Evolutionary conservation across 306 rosid genomes (phyloP), one percentile per base, ranked within the genome.

Genomic region (Vachellia pachyceras): DNA sequence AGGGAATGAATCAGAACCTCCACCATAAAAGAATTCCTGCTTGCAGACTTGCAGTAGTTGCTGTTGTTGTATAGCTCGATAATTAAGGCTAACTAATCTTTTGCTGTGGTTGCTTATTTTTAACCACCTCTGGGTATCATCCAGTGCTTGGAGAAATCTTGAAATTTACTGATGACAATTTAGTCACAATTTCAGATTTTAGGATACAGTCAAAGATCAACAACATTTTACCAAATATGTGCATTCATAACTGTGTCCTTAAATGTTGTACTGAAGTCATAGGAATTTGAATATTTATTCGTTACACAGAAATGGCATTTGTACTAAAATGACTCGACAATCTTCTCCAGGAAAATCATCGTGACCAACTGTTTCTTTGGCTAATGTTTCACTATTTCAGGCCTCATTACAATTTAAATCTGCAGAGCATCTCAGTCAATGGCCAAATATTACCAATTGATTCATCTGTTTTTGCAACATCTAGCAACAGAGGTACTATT

Each of bases 351-450:
- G 44, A 65, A 47, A 22, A 70, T 50, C 76, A 69, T 75, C 68
- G 79, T 75, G 63, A 68, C 78, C 81, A 55, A 83, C 25, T 73
- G 72, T 41, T 50, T 73, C 60, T 54, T 77, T 79, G 50, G 40
- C 66, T 65, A 72, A 80, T 69, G n/a, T 29, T 29, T 29, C 33
- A 29, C 33, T 2, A 80, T 89, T 83, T 80, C 97, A 96, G 99
- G 97, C 94, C 98, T 55, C 99, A 93, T 76, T 96, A 96, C 86
- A 93, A 93, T 82, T 82, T 96, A 86, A 85, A 92, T 86, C 89
- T 96, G 75, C 92, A 86, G 88, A 96, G 99, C 90, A 96, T 96
- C 80, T 83, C 97, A 79, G 97, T 96, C 74, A 93, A 88, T 1
- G 97, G 97, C 66, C 97, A 86, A 82, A 13, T 47, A 6, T 79